phyloP scores from a whole-genome alignment of 2,329 filamentous ascomycete genomes.

The Falciphora oryzae region DNA sequence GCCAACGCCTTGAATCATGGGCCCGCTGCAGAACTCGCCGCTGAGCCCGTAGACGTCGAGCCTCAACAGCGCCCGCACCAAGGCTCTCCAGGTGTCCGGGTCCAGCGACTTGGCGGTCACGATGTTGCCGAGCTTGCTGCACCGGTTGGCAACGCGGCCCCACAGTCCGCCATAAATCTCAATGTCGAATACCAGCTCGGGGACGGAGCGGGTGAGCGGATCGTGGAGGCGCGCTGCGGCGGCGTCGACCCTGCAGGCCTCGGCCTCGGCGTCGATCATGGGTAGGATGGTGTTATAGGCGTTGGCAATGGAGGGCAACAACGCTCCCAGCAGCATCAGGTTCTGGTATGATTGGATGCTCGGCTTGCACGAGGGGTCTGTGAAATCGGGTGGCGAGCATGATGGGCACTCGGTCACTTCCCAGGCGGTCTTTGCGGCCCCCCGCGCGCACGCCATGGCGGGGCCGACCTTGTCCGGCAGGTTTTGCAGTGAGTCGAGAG shows the following conservation, averaged over 20 bases:
- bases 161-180: conserved; percentile 43
- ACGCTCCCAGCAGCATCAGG: conserved; percentile 51
- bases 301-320: conserved; percentile 52
- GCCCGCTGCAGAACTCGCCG: neutral
- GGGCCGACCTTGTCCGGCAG: conserved; percentile 38
- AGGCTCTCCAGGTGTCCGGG: conserved; percentile 47
- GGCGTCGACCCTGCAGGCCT: neutral
- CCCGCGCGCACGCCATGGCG: conserved; percentile 42
- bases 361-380: conserved; percentile 28
- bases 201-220: no score
- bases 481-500: conserved; percentile 43
- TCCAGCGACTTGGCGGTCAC: conserved; percentile 33
- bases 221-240: conserved; percentile 17
- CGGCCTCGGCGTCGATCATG: conserved; percentile 47
- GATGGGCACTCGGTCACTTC: conserved; percentile 43
- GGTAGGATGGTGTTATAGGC: conserved; percentile 50
- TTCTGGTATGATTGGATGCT: conserved; percentile 50
- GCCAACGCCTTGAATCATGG: neutral
- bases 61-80: conserved; percentile 47
- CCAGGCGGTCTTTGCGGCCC: conserved; percentile 43
- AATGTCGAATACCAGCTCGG: conserved; percentile 32
- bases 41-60: conserved; percentile 51
- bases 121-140: neutral
- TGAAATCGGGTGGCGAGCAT: conserved; percentile 37
- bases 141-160: conserved; percentile 26